A percentile compares a stretch with the other conserved stretches of the same genome.
Evolutionary conservation across 2,329 filamentous ascomycete species (phyloP).

Genomic region (Orbilia ellipsospora): DNA sequence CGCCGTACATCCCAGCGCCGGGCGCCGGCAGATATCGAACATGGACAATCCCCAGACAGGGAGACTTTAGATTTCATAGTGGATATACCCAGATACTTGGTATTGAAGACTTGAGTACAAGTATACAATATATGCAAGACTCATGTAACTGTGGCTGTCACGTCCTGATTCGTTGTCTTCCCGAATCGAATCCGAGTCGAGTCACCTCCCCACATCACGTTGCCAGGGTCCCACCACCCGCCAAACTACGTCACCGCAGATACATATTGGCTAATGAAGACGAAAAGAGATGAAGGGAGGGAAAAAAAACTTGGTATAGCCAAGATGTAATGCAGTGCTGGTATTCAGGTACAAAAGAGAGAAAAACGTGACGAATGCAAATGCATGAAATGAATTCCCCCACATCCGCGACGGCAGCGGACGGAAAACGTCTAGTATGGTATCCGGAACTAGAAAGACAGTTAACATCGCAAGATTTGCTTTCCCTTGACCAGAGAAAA

Average conservation of each 20-base stretch:
- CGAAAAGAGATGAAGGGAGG: too few relatives aligned
- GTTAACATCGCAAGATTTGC: too few relatives aligned
- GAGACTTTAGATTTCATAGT: not conserved
- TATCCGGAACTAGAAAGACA: not conserved
- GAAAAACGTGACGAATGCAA: too few relatives aligned
- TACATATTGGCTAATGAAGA: not conserved
- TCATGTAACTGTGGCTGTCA: not conserved
- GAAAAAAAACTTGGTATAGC: too few relatives aligned
- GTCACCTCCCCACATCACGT: conserved; percentile 53
- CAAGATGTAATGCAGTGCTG: too few relatives aligned
- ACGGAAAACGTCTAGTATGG: conserved; percentile 3
- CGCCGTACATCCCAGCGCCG: not conserved
- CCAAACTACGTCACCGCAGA: conserved; percentile 20
- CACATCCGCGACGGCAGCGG: not conserved
- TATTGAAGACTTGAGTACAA: too few relatives aligned
- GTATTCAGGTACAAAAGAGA: too few relatives aligned
- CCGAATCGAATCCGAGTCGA: not conserved
- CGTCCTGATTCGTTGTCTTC: conserved; percentile 5
- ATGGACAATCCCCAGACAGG: too few relatives aligned
- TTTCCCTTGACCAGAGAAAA: not conserved
- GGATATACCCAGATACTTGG: too few relatives aligned
- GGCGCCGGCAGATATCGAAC: not conserved
- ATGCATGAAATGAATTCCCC: too few relatives aligned
- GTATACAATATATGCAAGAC: too few relatives aligned
- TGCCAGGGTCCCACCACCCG: conserved; percentile 17